Evolutionary conservation across 345 rosid genomes (phyloP).

Genomic region (Populus simonii): DNA sequence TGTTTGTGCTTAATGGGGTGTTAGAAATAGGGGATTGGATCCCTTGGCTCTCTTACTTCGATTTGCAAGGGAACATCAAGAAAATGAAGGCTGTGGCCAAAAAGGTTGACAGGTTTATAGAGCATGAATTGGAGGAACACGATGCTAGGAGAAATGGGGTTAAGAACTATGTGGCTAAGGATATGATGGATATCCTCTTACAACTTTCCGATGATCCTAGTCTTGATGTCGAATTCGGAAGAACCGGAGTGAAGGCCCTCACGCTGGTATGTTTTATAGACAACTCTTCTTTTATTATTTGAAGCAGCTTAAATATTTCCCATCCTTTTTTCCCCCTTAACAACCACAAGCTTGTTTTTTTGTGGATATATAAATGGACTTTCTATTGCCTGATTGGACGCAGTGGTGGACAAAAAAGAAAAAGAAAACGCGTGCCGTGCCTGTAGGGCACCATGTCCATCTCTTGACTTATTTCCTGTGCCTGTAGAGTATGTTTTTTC

Average conservation of each 20-base stretch:
- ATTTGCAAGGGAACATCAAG: conserved; percentile 58
- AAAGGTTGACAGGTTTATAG: conserved; percentile 54
- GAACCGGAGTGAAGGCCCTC: conserved; percentile 58
- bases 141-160: conserved; percentile 31
- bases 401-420: no score
- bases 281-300: not conserved
- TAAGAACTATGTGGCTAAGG: conserved; percentile 43
- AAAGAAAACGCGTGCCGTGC: no score
- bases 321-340: no score
- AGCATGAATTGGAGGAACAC: conserved; percentile 61
- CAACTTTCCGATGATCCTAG: conserved; percentile 57
- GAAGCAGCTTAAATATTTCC: no score
- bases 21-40: conserved; percentile 68
- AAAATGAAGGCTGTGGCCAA: conserved; percentile 57
- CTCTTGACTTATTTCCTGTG: no score
- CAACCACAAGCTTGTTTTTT: not conserved
- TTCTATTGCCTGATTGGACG: no score
- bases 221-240: conserved; percentile 58
- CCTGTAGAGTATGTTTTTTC: no score
- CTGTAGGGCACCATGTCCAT: no score
- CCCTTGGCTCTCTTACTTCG: conserved; percentile 55
- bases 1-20: conserved; percentile 58
- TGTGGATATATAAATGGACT: not conserved
- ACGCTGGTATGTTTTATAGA: conserved; percentile 34
- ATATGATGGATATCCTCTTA: conserved; percentile 59